Conservation (phyloP, 208 protist genomes). For the Porcisia deanei region DNA sequence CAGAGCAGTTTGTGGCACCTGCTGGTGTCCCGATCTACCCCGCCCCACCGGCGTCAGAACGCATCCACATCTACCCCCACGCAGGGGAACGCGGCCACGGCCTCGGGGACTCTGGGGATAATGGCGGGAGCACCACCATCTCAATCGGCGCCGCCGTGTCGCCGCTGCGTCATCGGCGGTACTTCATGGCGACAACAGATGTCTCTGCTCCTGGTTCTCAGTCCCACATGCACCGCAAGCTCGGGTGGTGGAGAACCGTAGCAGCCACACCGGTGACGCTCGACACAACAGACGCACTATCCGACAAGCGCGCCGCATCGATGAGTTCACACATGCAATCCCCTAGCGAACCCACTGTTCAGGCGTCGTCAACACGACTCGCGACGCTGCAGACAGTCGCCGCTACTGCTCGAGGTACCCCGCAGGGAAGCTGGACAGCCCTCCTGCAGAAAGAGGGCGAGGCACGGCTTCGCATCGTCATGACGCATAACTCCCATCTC, state of each 20-base stretch:
- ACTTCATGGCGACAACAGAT: background rate
- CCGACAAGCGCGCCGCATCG: background rate
- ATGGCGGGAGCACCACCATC: background rate
- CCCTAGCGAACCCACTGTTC: background rate
- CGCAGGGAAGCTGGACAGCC: background rate
- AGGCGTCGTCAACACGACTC: background rate
- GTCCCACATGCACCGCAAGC: background rate
- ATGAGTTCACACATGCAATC: background rate
- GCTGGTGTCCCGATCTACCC: background rate
- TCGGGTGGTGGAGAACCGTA: background rate
- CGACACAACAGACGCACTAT: too few relatives aligned
- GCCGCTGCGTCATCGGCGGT: background rate
- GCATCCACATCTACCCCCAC: slow-evolving; percentile 7
- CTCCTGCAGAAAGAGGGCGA: slow-evolving; percentile 3
- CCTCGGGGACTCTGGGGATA: background rate
- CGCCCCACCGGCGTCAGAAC: slow-evolving; percentile 8
- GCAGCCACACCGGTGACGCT: background rate
- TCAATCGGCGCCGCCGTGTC: background rate
- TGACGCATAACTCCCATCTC: background rate
- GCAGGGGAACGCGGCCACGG: background rate
- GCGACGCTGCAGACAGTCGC: background rate
- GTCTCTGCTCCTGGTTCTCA: background rate
- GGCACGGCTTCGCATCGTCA: slow-evolving; percentile 6
- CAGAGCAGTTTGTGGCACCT: background rate
- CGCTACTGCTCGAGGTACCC: background rate